Conservation (phyloP, 208 protist genomes). For the Trypanosoma conorhini region DNA sequence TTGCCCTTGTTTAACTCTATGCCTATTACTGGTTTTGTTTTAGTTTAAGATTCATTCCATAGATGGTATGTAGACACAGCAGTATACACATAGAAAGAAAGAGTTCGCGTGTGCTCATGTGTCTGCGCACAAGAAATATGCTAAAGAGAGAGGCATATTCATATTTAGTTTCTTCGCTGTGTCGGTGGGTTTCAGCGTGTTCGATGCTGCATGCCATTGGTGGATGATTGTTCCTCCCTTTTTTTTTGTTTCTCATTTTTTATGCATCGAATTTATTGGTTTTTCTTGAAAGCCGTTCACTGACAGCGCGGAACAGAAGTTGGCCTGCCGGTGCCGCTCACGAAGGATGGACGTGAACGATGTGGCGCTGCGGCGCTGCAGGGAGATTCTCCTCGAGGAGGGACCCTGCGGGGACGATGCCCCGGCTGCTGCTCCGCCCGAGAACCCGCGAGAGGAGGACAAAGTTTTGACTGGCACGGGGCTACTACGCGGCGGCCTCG, state of each 20-base stretch:
- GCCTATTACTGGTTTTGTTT: constrained; percentile 2
- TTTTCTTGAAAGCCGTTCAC: not conserved
- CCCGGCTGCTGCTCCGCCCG: not conserved
- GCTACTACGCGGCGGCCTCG: constrained; percentile 2
- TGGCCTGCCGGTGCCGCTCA: not conserved
- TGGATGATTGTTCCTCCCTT: not conserved
- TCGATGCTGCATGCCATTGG: not conserved
- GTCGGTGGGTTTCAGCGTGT: not conserved
- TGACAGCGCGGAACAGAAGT: not conserved
- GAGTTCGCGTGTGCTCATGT: not conserved
- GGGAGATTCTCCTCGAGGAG: not conserved
- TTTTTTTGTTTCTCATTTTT: constrained; percentile 16
- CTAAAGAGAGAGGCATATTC: too few species aligned
- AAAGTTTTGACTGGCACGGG: not conserved
- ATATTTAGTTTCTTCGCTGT: too few species aligned
- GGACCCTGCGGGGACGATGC: not conserved
- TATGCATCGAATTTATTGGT: constrained; percentile 7
- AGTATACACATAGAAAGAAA: not conserved
- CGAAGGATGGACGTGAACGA: not conserved
- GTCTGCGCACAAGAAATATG: too few species aligned
- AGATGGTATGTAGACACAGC: not conserved
- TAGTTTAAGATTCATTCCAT: not conserved
- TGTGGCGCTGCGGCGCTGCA: not conserved
- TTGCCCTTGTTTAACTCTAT: not conserved
- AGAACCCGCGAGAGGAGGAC: not conserved